Evolutionary conservation across 164 flowering plant species (phyloP), one percentile per base, ranked within the genome.

Genomic region (Berberis vulgaris): DNA sequence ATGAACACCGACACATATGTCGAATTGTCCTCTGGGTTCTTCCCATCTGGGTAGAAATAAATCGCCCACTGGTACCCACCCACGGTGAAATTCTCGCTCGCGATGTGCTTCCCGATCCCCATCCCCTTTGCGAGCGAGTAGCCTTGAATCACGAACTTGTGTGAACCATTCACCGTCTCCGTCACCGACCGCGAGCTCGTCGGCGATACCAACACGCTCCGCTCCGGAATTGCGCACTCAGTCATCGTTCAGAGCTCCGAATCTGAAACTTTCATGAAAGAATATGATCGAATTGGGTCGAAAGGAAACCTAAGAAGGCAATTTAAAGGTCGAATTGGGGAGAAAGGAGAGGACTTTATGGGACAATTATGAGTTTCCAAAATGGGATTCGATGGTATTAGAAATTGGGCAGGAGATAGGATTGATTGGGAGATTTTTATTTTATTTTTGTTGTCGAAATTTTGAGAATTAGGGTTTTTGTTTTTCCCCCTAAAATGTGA

Each of bases 21-120:
- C 5, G 89, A 78, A 76, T 91, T 89, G 59, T 91, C 97, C 71
- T 89, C 97, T 1, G 54, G 64, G 69, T 88, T 88, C 76, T 91
- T 91, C 50, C 96, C 97, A 59, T 88, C 93, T 7, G 95, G 91
- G 59, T 90, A 90, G 65, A 91, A 91, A 57, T 91, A 91, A 65
- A 91, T 85, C 65, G 97, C 96, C 97, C 97, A 91, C 42, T 74
- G 49, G 59, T 87, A 87, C 1, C 96, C 97, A 2, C 97, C 97
- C 8, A 91, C 96, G 65, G 49, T 60, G 59, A 91, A 91, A 43
- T 80, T 83, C n/a, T 91, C 97, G 2, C 94, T 87, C n/a, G 91
- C 83, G 9, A 86, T 76, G 79, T 84, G 89, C 73, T 84, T 91
- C 59, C 97, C 96, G 11, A 86, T 75, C 64, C 97, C 97, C 3